phyloP scores from a whole-genome alignment of 2,329 filamentous ascomycete species.

The Trichophyton simii region DNA sequence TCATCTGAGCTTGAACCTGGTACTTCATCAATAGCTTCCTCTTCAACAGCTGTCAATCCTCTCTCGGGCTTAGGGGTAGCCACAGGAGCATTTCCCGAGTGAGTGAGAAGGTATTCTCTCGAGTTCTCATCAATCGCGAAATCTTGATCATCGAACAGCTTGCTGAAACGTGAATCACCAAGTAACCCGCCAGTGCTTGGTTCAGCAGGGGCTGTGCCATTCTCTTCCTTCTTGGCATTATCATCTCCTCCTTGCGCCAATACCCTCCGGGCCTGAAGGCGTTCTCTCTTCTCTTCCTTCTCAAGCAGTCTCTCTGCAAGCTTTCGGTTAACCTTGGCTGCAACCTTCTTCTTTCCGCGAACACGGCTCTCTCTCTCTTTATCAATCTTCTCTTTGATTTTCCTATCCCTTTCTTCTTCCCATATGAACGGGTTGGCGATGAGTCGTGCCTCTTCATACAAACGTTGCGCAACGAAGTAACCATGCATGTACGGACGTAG shows the following conservation, averaged over 20 bases:
- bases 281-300: constrained; percentile 44
- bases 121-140: constrained; percentile 85
- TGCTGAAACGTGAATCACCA: constrained; percentile 72
- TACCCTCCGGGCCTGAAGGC: constrained; percentile 32
- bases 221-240: constrained; percentile 22
- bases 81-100: constrained; percentile 59
- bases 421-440: constrained; percentile 90
- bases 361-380: constrained; percentile 94
- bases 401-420: constrained; percentile 83
- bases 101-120: constrained; percentile 74
- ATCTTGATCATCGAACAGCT: constrained; percentile 83
- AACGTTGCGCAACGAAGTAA: constrained; percentile 87
- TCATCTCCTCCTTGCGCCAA: constrained; percentile 48
- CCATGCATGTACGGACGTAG: constrained; percentile 97
- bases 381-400: constrained; percentile 87
- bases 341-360: constrained; percentile 81
- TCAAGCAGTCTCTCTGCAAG: constrained; percentile 51
- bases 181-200: constrained; percentile 45
- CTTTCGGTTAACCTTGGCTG: constrained; percentile 71
- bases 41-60: constrained; percentile 50
- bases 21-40: constrained; percentile 45
- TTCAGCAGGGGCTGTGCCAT: constrained; percentile 7
- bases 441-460: constrained; percentile 88
- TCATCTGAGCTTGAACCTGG: constrained; percentile 31
- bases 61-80: constrained; percentile 26